Evolutionary conservation across 257 asterid species (phyloP).

Genomic region (Solanum acaule): DNA sequence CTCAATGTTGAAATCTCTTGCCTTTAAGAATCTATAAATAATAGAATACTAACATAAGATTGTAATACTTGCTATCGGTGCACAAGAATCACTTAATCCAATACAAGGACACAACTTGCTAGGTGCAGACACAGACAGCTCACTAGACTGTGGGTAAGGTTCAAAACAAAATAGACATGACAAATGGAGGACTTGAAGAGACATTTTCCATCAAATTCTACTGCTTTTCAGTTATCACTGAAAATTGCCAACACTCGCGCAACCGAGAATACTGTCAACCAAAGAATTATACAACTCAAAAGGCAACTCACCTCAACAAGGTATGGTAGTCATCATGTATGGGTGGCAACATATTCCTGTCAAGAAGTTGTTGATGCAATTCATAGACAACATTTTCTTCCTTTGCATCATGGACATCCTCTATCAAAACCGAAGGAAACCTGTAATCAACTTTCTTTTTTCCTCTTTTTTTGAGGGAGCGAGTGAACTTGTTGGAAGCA

Average conservation of each 20-base stretch:
- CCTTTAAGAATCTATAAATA: slow-evolving; percentile 66
- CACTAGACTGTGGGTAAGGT: not conserved
- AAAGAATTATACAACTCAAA: not conserved
- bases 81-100: not conserved
- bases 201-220: not conserved
- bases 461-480: slow-evolving; percentile 76
- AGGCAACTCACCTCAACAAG: slow-evolving; percentile 53
- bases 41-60: not conserved
- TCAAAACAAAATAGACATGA: not conserved
- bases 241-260: not conserved
- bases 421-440: slow-evolving; percentile 68
- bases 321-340: slow-evolving; percentile 83
- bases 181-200: not conserved
- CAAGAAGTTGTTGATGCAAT: slow-evolving; percentile 58
- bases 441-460: slow-evolving; percentile 81
- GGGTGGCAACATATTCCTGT: slow-evolving; percentile 60
- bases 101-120: not conserved
- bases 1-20: slow-evolving; percentile 61
- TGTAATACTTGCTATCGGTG: not conserved
- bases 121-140: not conserved
- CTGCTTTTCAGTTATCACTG: not conserved
- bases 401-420: slow-evolving; percentile 71
- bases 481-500: slow-evolving; percentile 86
- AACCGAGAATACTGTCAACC: not conserved
- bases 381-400: slow-evolving; percentile 74